phyloP scores from a whole-genome alignment of 1,139 yeast genomes.

The Suhomyces taliae region DNA sequence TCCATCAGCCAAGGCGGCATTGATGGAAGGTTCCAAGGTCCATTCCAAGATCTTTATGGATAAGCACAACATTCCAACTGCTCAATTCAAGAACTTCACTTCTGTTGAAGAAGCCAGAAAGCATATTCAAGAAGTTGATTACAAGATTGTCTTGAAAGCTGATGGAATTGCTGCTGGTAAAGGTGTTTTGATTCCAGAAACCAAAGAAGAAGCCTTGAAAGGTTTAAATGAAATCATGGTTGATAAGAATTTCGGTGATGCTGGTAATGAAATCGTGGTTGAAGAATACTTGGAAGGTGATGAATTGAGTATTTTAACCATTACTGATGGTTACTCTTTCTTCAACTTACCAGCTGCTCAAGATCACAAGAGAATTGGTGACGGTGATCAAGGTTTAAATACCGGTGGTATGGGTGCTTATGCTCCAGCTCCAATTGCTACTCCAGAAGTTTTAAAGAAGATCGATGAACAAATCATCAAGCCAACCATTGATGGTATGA shows the following conservation, averaged over 20 bases:
- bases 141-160: constrained; percentile 90
- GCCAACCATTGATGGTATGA: constrained; percentile 96
- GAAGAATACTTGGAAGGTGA: constrained; percentile 97
- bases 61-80: constrained; percentile 90
- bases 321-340: constrained; percentile 92
- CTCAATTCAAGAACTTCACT: constrained; percentile 79
- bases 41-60: constrained; percentile 94
- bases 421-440: constrained; percentile 94
- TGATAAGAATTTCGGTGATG: constrained; percentile 82
- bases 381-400: constrained; percentile 90
- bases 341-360: constrained; percentile 95
- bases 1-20: constrained; percentile 86
- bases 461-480: constrained; percentile 74
- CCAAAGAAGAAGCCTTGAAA: constrained; percentile 77
- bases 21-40: constrained; percentile 96
- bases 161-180: constrained; percentile 99
- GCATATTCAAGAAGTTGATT: constrained; percentile 65
- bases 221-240: constrained; percentile 92
- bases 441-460: constrained; percentile 63
- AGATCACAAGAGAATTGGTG: constrained; percentile 94
- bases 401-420: constrained; percentile 99
- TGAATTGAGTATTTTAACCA: constrained; percentile 88
- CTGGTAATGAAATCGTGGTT: constrained; percentile 95
- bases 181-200: constrained; percentile 91
- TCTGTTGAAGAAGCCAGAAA: constrained; percentile 70